phyloP scores from a whole-genome alignment of 177 flowering plant species.

The Vitis hybrid region DNA sequence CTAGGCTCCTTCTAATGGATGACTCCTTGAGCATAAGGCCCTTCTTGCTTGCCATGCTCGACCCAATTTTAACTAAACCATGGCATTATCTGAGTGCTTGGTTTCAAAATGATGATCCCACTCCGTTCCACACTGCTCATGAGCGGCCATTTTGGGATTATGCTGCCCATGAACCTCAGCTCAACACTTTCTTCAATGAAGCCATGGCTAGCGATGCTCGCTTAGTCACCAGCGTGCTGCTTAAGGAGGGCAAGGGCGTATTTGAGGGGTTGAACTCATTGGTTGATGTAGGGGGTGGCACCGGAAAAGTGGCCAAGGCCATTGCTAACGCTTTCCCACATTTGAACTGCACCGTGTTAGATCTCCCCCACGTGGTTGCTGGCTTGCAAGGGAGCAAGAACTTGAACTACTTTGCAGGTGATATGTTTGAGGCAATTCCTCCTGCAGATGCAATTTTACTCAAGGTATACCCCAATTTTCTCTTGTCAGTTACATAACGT shows the following conservation, averaged over 20 bases:
- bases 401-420: constrained; percentile 14
- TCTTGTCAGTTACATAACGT: too few relatives aligned
- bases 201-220: constrained; percentile 22
- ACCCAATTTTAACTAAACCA: constrained; percentile 3
- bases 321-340: constrained; percentile 16
- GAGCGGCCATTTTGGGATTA: constrained; percentile 11
- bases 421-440: constrained; percentile 33
- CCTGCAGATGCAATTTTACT: constrained; percentile 17
- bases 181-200: constrained; percentile 9
- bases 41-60: background rate
- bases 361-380: constrained; percentile 30
- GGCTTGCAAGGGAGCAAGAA: constrained; percentile 9
- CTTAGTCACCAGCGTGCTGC: background rate
- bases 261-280: constrained; percentile 25
- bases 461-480: background rate
- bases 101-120: constrained; percentile 12
- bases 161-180: background rate
- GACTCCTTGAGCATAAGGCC: background rate
- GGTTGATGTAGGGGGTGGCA: constrained; percentile 34
- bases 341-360: constrained; percentile 19
- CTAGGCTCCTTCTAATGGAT: constrained; percentile 18
- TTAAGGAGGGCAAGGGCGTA: constrained; percentile 8
- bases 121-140: constrained; percentile 14
- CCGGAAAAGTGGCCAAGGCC: constrained; percentile 19
- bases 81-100: constrained; percentile 14